These are phyloP conservation scores for Cordyceps militaris DNA, from an alignment of 2,329 filamentous ascomycete genomes.

Conservation along the genomic window DNA sequence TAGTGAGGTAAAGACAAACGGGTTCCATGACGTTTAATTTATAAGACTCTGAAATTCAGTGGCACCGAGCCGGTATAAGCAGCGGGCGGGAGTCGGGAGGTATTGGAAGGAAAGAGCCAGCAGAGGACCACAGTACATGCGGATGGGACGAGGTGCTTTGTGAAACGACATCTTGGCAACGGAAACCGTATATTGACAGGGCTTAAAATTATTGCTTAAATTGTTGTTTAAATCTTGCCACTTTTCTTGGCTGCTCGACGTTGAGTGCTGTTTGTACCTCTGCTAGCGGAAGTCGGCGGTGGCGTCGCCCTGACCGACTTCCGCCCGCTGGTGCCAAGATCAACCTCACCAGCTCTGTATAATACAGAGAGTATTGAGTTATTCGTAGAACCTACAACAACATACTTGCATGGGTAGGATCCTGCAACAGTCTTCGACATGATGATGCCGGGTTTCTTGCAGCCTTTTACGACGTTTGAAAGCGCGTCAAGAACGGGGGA, in stretches of 20 bases:
- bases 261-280: not conserved
- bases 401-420: not conserved
- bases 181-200: not conserved
- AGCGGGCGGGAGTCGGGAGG: conserved; percentile 3
- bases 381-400: too few species aligned
- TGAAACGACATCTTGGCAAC: not conserved
- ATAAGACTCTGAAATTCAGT: not conserved
- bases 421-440: too few species aligned
- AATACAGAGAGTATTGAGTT: not conserved
- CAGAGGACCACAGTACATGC: not conserved
- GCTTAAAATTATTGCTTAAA: not conserved
- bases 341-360: not conserved
- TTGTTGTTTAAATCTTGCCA: not conserved
- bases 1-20: not conserved
- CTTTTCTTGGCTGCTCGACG: not conserved
- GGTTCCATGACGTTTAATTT: not conserved
- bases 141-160: not conserved
- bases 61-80: conserved; percentile 6
- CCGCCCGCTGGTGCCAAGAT: not conserved
- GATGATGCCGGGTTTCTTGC: too few species aligned
- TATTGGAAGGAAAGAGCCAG: conserved; percentile 1
- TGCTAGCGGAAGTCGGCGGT: not conserved
- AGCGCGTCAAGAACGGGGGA: too few species aligned
- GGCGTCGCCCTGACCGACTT: not conserved
- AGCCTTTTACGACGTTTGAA: too few species aligned